phyloP scores from a whole-genome alignment of 495 filamentous ascomycete species.

The Talaromyces wortmannii region DNA sequence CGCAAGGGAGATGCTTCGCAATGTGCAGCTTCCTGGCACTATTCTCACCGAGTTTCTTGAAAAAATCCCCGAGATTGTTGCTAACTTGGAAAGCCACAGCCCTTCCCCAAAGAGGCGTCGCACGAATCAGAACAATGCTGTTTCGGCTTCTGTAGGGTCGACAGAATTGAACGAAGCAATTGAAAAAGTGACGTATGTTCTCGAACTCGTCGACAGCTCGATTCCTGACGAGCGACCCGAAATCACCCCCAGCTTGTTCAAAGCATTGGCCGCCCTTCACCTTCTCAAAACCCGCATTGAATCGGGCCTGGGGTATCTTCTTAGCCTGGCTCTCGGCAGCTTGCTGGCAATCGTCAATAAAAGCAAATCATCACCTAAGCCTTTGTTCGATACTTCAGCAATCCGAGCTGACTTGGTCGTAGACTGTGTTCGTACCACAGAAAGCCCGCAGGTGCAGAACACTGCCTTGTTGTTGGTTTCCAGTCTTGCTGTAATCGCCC shows the following conservation, averaged over 20 bases:
- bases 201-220: conserved; percentile 79
- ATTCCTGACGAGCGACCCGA: conserved; percentile 62
- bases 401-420: conserved; percentile 84
- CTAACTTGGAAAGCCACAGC: conserved; percentile 55
- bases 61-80: conserved; percentile 54
- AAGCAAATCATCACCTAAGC: conserved; percentile 49
- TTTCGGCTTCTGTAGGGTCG: conserved; percentile 26
- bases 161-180: conserved; percentile 55
- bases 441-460: conserved; percentile 87
- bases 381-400: conserved; percentile 63
- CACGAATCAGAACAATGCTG: conserved; percentile 58
- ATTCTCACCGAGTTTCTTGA: conserved; percentile 64
- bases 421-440: conserved; percentile 81
- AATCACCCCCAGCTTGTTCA: conserved; percentile 72
- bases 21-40: conserved; percentile 59
- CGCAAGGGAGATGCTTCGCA: conserved; percentile 61
- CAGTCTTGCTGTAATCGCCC: conserved; percentile 71
- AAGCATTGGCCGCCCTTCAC: conserved; percentile 74
- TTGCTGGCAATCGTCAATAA: conserved; percentile 72
- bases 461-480: conserved; percentile 83
- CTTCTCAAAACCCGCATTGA: conserved; percentile 63
- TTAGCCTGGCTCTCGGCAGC: conserved; percentile 69
- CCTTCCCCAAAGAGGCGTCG: conserved; percentile 69
- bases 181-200: conserved; percentile 73
- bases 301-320: conserved; percentile 79